Conservation (phyloP, 768 basidiomycete genomes). For the Hygrophorus pudorinus region DNA sequence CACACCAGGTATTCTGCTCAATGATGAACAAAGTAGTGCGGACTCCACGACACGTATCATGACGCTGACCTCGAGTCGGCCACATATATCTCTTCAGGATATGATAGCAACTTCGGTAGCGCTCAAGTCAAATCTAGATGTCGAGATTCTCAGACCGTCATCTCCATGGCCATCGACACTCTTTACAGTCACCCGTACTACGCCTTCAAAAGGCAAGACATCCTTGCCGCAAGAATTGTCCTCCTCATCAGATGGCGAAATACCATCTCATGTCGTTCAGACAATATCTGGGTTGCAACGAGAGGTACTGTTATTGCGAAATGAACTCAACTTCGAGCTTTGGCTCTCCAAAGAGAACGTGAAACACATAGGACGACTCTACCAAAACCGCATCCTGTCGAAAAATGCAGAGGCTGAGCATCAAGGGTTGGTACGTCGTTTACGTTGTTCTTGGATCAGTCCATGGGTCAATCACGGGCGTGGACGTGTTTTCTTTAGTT, state of each 20-base stretch:
- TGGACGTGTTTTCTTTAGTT: conserved; percentile 35
- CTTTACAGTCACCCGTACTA: conserved; percentile 24
- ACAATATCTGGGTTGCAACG: conserved; percentile 66
- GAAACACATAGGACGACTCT: conserved; percentile 72
- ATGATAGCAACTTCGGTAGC: conserved; percentile 67
- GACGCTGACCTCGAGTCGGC: conserved; percentile 21
- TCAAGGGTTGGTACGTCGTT: conserved; percentile 58
- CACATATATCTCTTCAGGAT: conserved; percentile 52
- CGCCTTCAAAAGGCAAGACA: conserved; percentile 13
- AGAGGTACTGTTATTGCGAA: conserved; percentile 63
- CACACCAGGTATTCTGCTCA: background rate
- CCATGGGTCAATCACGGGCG: background rate
- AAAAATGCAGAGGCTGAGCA: conserved; percentile 73
- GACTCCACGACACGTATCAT: conserved; percentile 22
- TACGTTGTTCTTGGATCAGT: conserved; percentile 1
- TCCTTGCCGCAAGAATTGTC: conserved; percentile 10
- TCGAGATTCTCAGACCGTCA: conserved; percentile 46
- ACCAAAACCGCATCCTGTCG: conserved; percentile 62
- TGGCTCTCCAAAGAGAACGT: conserved; percentile 78
- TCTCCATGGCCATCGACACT: conserved; percentile 43
- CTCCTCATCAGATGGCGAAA: conserved; percentile 7
- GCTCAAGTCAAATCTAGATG: conserved; percentile 58
- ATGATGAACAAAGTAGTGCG: conserved; percentile 14
- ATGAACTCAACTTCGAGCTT: conserved; percentile 77
- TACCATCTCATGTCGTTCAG: conserved; percentile 44